phyloP scores from a whole-genome alignment of 1,139 yeast genomes.

The Geotrichum bryndzae region DNA sequence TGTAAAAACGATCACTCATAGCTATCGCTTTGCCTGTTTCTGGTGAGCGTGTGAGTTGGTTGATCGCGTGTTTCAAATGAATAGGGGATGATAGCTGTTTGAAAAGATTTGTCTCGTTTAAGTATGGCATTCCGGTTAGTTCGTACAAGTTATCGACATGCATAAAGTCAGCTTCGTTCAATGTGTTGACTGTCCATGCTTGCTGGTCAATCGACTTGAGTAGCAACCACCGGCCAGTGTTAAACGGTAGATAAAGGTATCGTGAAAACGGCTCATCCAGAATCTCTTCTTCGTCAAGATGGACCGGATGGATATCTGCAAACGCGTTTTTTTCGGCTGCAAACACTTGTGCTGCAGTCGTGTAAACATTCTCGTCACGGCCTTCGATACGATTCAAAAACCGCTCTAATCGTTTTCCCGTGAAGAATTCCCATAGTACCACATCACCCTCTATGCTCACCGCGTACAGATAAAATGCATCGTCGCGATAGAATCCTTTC shows the following conservation, averaged over 20 bases:
- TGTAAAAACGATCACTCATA: constrained; percentile 8
- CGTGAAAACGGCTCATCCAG: constrained; percentile 7
- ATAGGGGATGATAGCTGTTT: constrained; percentile 15
- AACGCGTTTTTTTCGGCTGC: not conserved
- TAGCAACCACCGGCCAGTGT: constrained; percentile 24
- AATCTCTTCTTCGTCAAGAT: not conserved
- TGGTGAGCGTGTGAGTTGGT: constrained; percentile 16
- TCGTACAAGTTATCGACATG: constrained; percentile 45
- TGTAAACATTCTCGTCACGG: not conserved
- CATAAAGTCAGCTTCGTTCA: constrained; percentile 42
- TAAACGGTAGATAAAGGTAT: constrained; percentile 19
- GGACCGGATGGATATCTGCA: not conserved
- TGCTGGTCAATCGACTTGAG: constrained; percentile 43
- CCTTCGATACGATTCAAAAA: not conserved
- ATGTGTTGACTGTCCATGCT: constrained; percentile 51
- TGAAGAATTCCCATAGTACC: constrained; percentile 27
- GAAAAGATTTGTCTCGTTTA: constrained; percentile 38
- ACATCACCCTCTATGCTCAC: constrained; percentile 28
- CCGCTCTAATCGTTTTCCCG: constrained; percentile 11
- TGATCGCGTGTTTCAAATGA: constrained; percentile 13
- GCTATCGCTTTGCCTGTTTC: constrained; percentile 11
- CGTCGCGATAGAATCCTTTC: constrained; percentile 10
- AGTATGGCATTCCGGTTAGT: constrained; percentile 43
- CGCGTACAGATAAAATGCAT: constrained; percentile 24
- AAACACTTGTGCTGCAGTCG: constrained; percentile 2